Percentiles rank a stretch among this genome's conserved stretches.
Evolutionary conservation across 352 stramenopile species (phyloP).

Genomic region (Globisporangium nagaii): DNA sequence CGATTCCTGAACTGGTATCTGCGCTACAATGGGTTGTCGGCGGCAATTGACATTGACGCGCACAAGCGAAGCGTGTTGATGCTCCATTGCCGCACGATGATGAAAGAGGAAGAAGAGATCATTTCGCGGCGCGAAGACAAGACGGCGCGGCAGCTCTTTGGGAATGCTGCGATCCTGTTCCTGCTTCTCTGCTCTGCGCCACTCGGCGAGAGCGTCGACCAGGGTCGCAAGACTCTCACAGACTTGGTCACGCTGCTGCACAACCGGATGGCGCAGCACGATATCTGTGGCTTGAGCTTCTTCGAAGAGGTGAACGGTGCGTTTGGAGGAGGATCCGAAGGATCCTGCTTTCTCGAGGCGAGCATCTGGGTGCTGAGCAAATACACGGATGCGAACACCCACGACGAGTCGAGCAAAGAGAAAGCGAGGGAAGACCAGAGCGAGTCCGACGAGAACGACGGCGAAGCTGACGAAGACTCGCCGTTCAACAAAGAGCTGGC

Average conservation of each 20-base stretch:
- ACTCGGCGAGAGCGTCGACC: not conserved
- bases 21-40: not conserved
- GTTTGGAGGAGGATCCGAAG: not conserved
- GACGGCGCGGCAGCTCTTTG: conserved; percentile 36
- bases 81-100: conserved; percentile 38
- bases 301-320: conserved; percentile 7
- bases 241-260: conserved; percentile 37
- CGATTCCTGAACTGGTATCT: conserved; percentile 31
- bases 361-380: conserved; percentile 29
- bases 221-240: not conserved
- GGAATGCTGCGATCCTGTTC: conserved; percentile 48
- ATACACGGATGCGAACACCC: conserved; percentile 11
- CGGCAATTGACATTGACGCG: conserved; percentile 2
- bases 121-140: conserved; percentile 37
- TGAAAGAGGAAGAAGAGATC: conserved; percentile 71
- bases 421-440: conserved; percentile 1
- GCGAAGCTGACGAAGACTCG: conserved; percentile 18
- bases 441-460: conserved; percentile 4
- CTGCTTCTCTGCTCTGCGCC: conserved; percentile 18
- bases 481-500: conserved; percentile 44
- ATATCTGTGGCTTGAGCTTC: conserved; percentile 39
- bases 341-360: conserved; percentile 36
- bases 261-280: conserved; percentile 33
- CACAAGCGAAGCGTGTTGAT: conserved; percentile 32
- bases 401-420: conserved; percentile 5